Evolutionary conservation across 352 stramenopile species (phyloP).

Genomic region (Phytophthora pisi): DNA sequence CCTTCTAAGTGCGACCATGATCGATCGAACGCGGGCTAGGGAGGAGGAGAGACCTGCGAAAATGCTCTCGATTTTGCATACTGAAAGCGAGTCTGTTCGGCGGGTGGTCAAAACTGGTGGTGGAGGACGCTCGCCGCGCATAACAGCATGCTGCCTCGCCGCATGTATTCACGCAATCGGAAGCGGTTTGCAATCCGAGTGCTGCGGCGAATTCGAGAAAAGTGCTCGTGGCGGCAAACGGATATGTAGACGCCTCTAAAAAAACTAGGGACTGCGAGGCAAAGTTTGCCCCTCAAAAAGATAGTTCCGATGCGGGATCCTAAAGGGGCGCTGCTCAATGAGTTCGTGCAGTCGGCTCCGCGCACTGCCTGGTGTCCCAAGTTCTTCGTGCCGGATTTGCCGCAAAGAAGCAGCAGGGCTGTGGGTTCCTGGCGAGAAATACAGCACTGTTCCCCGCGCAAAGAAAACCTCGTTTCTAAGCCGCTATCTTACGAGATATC

Average conservation of each 20-base stretch:
- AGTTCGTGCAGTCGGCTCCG: neutral
- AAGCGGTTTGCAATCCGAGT: neutral
- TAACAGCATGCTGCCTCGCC: neutral
- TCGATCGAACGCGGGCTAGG: constrained; percentile 5
- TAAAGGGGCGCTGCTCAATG: neutral
- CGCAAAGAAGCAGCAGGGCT: constrained; percentile 9
- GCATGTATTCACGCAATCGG: neutral
- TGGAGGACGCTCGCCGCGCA: constrained; percentile 3
- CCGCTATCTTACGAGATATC: neutral
- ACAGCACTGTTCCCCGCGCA: neutral
- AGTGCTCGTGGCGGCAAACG: no score
- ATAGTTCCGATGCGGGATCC: neutral
- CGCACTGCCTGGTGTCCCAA: constrained; percentile 3
- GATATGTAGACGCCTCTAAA: no score
- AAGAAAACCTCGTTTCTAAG: neutral
- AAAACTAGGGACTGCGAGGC: neutral
- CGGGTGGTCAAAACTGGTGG: constrained; percentile 4
- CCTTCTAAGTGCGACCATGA: neutral
- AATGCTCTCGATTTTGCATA: constrained; percentile 4
- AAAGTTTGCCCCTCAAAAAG: neutral
- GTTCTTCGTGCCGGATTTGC: constrained; percentile 3
- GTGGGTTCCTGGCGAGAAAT: neutral
- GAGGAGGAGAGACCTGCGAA: constrained; percentile 1
- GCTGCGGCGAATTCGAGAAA: neutral
- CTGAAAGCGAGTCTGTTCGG: constrained; percentile 8